Conservation (phyloP, 1,284 basidiomycete species). For the Ganoderma resinaceum region DNA sequence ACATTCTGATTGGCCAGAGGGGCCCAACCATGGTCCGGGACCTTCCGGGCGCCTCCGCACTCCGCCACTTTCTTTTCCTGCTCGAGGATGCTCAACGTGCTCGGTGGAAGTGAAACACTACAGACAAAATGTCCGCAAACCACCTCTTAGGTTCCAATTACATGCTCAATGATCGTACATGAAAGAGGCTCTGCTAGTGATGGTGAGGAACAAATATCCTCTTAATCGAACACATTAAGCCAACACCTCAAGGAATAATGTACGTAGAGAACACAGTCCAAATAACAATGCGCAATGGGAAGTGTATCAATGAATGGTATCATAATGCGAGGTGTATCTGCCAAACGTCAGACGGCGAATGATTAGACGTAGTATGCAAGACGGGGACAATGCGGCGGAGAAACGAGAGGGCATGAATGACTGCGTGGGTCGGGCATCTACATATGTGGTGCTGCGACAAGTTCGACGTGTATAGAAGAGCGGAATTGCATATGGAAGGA, state of each 20-base stretch:
- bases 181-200: slow-evolving; percentile 8
- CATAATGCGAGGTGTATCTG: slow-evolving; percentile 6
- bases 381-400: background rate
- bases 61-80: background rate
- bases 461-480: slow-evolving; percentile 5
- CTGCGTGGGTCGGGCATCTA: background rate
- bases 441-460: slow-evolving; percentile 12
- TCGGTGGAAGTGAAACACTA: background rate
- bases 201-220: slow-evolving; percentile 9
- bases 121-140: background rate
- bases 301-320: background rate
- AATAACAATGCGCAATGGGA: slow-evolving; percentile 5
- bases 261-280: slow-evolving; percentile 1
- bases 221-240: slow-evolving; percentile 19
- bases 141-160: background rate
- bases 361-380: slow-evolving; percentile 2
- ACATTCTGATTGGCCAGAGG: slow-evolving; percentile 31
- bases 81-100: background rate
- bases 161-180: slow-evolving; percentile 10
- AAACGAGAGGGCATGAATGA: background rate
- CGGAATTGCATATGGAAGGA: slow-evolving; percentile 19
- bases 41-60: slow-evolving; percentile 20
- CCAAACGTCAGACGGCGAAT: background rate
- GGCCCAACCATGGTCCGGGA: slow-evolving; percentile 14
- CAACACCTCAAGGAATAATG: slow-evolving; percentile 1